Base-by-base conservation (phyloP, 768 basidiomycete species). In the Suillus variegatus region DNA sequence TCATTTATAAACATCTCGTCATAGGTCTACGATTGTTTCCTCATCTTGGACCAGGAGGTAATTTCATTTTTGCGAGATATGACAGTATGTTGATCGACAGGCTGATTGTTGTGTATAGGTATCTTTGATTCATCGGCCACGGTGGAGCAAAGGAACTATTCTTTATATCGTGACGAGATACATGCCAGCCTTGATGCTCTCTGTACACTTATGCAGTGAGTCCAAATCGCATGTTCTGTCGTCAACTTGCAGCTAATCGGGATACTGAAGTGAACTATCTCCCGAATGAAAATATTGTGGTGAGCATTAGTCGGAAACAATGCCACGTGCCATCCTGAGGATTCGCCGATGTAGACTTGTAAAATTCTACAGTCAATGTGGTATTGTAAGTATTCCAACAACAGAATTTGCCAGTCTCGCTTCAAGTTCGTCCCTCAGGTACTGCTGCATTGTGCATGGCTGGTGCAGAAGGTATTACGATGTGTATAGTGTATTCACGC, bases 221-320 rank as follows among this genome's bases (percentile, higher is more conserved):
- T 55, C 20, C 35, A 36, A 13, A 36, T 55, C 13, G 12, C 20
- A 36, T 55, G 18, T 12, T 55, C 3, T n/a, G 36, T 55, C 20
- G 32, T 55, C 35, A n/a, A 55, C 35, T 55, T 9, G 20, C 20
- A 55, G 18, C 20, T 55, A n/a, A 55, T 12, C 35, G 14, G 32
- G 35, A n/a, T 55, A 55, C 32, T 35, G 35, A 55, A 55, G 54
- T 55, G 54, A 55, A n/a, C 20, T 32, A 55, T 55, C 54, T 55
- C 54, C 54, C 6, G 3, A 55, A 14, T 55, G 54, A 55, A 55
- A 12, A 36, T 2, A 13, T 36, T n/a, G 20, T 55, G 54, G 54
- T 55, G 20, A 55, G 54, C 20, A 55, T 20, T n/a, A 36, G 20
- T 35, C 3, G 35, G 20, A 36, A 55, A 55, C n/a, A 18, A 13